These are phyloP conservation scores for Cenchrus fungigraminus DNA, from an alignment of 176 grass and related monocot species.

Conservation along the genomic window DNA sequence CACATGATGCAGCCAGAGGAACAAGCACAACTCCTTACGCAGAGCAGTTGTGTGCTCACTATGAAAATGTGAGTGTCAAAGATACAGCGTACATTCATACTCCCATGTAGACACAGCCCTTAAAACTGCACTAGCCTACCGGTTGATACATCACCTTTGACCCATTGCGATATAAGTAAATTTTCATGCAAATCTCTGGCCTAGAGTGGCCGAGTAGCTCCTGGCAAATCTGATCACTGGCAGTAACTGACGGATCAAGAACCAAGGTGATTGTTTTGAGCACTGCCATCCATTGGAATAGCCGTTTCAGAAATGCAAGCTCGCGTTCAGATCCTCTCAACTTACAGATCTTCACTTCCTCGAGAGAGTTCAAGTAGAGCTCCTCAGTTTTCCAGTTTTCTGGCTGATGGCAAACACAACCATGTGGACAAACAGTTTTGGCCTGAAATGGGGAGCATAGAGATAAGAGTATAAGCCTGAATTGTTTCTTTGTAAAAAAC, in stretches of 20 bases:
- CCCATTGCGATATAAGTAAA: background rate
- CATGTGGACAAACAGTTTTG: too few species aligned
- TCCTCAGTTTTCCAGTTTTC: constrained; percentile 15
- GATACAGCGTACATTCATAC: too few species aligned
- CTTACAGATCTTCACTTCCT: background rate
- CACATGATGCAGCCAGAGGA: too few species aligned
- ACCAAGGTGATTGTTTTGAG: too few species aligned
- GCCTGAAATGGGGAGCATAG: background rate
- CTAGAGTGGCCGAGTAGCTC: background rate
- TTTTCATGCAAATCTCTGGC: background rate
- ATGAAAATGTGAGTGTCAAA: too few species aligned
- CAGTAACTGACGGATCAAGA: background rate
- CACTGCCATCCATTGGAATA: too few species aligned
- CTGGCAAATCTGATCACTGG: background rate
- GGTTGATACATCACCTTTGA: too few species aligned
- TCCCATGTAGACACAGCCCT: too few species aligned
- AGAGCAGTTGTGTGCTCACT: too few species aligned
- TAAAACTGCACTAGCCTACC: too few species aligned
- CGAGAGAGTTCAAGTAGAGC: background rate
- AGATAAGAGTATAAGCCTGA: background rate
- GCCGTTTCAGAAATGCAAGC: background rate
- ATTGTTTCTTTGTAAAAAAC: background rate
- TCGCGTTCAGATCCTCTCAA: background rate
- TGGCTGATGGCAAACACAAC: background rate
- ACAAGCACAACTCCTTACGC: too few species aligned